Percentiles rank a stretch among this genome's conserved stretches.
These are phyloP conservation scores for Agastache rugosa DNA, from an alignment of 257 asterid species.

Conservation along the genomic window DNA sequence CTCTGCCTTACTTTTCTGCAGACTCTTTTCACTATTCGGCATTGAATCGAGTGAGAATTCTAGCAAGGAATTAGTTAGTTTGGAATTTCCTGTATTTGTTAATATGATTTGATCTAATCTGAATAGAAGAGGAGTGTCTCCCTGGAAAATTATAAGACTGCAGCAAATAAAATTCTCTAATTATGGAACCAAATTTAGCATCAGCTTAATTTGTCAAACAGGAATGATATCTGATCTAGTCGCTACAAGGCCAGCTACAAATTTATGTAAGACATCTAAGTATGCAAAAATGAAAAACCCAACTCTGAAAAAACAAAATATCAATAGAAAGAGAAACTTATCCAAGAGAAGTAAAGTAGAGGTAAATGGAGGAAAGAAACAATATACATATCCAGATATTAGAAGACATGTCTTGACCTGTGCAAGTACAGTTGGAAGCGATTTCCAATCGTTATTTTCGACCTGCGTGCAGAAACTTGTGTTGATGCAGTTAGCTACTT, in stretches of 20 bases:
- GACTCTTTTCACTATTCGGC: neutral
- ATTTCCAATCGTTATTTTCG: neutral
- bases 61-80: too few species aligned
- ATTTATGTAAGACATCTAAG: neutral
- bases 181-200: slow-evolving; percentile 5
- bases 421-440: slow-evolving; percentile 21
- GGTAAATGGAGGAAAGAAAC: neutral
- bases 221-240: neutral
- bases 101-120: too few species aligned
- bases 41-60: too few species aligned
- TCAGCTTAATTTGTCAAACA: neutral
- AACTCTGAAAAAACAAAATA: neutral
- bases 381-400: slow-evolving; percentile 35
- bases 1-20: slow-evolving; percentile 11
- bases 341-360: neutral
- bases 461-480: slow-evolving; percentile 16
- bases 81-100: too few species aligned
- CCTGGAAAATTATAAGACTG: too few species aligned
- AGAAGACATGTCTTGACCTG: slow-evolving; percentile 19
- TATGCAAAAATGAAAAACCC: neutral
- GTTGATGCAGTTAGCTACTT: slow-evolving; percentile 27
- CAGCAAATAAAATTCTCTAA: too few species aligned
- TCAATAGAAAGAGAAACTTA: neutral
- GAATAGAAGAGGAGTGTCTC: too few species aligned
- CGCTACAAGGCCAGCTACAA: neutral